A percentile compares a stretch with the other conserved stretches of the same genome.
Conservation (phyloP, 108 stramenopile species). For the Pseudonitzschia multiseries region DNA sequence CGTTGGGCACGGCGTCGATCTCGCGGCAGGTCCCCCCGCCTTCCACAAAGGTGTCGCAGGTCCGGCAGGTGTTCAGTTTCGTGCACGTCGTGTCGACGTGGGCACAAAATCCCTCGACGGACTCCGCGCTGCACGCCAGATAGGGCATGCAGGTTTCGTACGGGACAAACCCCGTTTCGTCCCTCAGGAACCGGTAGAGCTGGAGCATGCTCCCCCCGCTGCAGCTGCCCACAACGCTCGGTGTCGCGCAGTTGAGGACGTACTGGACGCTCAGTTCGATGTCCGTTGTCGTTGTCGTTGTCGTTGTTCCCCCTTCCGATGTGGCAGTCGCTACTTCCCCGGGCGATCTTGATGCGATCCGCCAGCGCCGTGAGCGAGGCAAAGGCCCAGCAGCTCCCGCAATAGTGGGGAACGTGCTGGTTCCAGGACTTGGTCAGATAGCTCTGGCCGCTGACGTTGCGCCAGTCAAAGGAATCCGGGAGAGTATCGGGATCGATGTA, state of each 20-base stretch:
- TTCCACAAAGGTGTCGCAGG: conserved; percentile 52
- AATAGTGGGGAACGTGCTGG: conserved; percentile 89
- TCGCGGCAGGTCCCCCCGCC: conserved; percentile 34
- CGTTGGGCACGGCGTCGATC: conserved; percentile 78
- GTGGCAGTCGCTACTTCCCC: conserved; percentile 53
- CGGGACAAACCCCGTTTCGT: conserved; percentile 48
- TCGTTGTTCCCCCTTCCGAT: too few species aligned
- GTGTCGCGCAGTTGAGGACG: conserved; percentile 79
- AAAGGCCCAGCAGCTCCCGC: conserved; percentile 86
- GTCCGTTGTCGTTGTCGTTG: conserved; percentile 34
- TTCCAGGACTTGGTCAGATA: conserved; percentile 85
- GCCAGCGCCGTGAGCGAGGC: conserved; percentile 76
- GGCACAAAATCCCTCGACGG: conserved; percentile 74
- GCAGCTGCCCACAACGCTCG: conserved; percentile 64
- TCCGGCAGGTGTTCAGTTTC: conserved; percentile 73
- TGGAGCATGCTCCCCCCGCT: conserved; percentile 74
- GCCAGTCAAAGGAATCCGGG: conserved; percentile 74
- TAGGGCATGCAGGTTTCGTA: conserved; percentile 85
- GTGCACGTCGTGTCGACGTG: conserved; percentile 71
- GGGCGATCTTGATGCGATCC: conserved; percentile 93
- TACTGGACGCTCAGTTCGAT: conserved; percentile 68
- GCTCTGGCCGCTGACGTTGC: conserved; percentile 71
- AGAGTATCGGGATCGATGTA: conserved; percentile 39
- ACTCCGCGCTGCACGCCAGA: conserved; percentile 81
- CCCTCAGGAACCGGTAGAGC: conserved; percentile 70